phyloP scores from a whole-genome alignment of 2,329 filamentous ascomycete species.

The Torrubiella hemipterigena region DNA sequence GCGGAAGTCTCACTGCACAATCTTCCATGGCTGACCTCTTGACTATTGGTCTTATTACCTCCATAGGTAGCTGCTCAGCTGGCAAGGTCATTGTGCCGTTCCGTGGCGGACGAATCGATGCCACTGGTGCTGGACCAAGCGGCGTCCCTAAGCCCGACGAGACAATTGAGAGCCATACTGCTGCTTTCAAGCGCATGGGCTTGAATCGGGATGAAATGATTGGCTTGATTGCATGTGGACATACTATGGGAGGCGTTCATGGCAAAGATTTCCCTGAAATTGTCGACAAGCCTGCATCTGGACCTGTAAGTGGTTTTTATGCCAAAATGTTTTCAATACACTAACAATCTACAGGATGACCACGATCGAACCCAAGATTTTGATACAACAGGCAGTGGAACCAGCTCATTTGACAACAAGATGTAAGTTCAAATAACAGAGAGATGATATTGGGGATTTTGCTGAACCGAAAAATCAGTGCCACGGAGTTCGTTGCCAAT shows the following conservation, averaged over 20 bases:
- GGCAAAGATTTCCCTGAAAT: slow-evolving; percentile 22
- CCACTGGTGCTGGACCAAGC: slow-evolving; percentile 14
- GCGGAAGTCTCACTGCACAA: slow-evolving; percentile 11
- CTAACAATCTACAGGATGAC: not conserved
- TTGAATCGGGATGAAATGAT: slow-evolving; percentile 22
- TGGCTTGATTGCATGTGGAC: slow-evolving; percentile 21
- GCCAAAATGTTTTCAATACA: not conserved
- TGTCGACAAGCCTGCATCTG: not conserved
- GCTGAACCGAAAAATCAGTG: slow-evolving; percentile 8
- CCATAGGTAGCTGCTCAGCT: slow-evolving; percentile 27
- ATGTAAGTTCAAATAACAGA: slow-evolving; percentile 10
- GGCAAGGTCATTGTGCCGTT: slow-evolving; percentile 14
- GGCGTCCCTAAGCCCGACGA: slow-evolving; percentile 20
- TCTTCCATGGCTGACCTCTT: slow-evolving; percentile 17
- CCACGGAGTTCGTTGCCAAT: slow-evolving; percentile 28
- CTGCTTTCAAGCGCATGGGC: slow-evolving; percentile 17
- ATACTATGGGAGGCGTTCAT: slow-evolving; percentile 30
- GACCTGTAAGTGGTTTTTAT: not conserved
- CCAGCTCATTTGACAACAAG: slow-evolving; percentile 27
- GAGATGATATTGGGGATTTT: not conserved
- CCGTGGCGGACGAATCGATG: slow-evolving; percentile 18
- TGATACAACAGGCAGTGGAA: slow-evolving; percentile 22
- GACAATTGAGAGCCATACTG: slow-evolving; percentile 12
- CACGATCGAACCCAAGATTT: slow-evolving; percentile 21
- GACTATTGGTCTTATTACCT: slow-evolving; percentile 16